These are phyloP conservation scores for grape (Vitis vinifera) DNA, from an alignment of 164 flowering plant species.

Conservation along the genomic window ASM3070453v1 NC_081808.1:22822501-22823000, in stretches of 20 bases:
- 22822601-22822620: background rate
- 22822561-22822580: background rate
- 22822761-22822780: constrained; percentile 4
- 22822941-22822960: too few relatives aligned
- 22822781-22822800: constrained; percentile 15
- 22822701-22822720: constrained; percentile 18
- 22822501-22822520: too few relatives aligned
- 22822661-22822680: constrained; percentile 16
- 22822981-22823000: too few relatives aligned
- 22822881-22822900: constrained; percentile 30
- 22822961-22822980: too few relatives aligned
- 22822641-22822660: constrained; percentile 17
- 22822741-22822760: constrained; percentile 15
- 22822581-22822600: background rate
- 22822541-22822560: too few relatives aligned
- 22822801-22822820: constrained; percentile 21
- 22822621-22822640: background rate
- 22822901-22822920: constrained; percentile 1
- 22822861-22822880: constrained; percentile 21
- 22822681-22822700: background rate
- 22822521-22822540: too few relatives aligned
- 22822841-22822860: constrained; percentile 16
- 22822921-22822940: background rate
- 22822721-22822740: constrained; percentile 21
- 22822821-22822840: constrained; percentile 18